These are phyloP conservation scores for Cryoendolithus antarcticus DNA, from an alignment of 2,329 filamentous ascomycete genomes.

Conservation along the genomic window DNA sequence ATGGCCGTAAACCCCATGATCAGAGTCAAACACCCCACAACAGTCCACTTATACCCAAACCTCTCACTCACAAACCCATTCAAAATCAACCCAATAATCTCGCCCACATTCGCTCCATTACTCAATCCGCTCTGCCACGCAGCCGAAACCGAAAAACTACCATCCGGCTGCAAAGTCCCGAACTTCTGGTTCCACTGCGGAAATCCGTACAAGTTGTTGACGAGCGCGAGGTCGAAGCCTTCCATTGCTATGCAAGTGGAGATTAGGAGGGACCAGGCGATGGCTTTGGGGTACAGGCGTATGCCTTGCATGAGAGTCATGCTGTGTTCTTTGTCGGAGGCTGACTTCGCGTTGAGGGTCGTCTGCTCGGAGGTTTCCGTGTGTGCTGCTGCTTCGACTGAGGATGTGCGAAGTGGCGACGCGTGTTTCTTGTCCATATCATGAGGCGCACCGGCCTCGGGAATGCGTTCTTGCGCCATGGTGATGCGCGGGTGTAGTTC, in stretches of 20 bases:
- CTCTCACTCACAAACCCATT: constrained; percentile 35
- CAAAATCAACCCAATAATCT: constrained; percentile 32
- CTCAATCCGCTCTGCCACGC: constrained; percentile 35
- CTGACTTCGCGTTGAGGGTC: constrained; percentile 30
- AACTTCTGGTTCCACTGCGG: constrained; percentile 36
- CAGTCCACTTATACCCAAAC: constrained; percentile 33
- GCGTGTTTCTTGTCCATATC: too few relatives aligned
- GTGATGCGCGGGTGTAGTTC: too few relatives aligned
- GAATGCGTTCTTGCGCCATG: too few relatives aligned
- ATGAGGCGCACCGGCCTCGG: too few relatives aligned
- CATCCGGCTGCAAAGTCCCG: constrained; percentile 28
- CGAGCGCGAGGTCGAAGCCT: constrained; percentile 69
- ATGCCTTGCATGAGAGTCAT: constrained; percentile 59
- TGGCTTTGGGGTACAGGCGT: constrained; percentile 73
- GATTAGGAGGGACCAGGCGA: constrained; percentile 71
- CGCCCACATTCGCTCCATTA: constrained; percentile 36
- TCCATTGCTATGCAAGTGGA: constrained; percentile 91
- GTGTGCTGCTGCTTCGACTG: too few relatives aligned
- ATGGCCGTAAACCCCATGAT: constrained; percentile 35
- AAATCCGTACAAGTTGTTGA: constrained; percentile 63
- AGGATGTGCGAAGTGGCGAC: too few relatives aligned
- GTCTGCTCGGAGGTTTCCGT: constrained; percentile 7
- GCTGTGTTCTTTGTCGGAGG: constrained; percentile 36
- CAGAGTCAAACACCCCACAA: constrained; percentile 31
- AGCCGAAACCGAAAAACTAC: constrained; percentile 31